Evolutionary conservation across 1,284 basidiomycete species (phyloP).

Genomic region (Ceratobasidium sp.): DNA sequence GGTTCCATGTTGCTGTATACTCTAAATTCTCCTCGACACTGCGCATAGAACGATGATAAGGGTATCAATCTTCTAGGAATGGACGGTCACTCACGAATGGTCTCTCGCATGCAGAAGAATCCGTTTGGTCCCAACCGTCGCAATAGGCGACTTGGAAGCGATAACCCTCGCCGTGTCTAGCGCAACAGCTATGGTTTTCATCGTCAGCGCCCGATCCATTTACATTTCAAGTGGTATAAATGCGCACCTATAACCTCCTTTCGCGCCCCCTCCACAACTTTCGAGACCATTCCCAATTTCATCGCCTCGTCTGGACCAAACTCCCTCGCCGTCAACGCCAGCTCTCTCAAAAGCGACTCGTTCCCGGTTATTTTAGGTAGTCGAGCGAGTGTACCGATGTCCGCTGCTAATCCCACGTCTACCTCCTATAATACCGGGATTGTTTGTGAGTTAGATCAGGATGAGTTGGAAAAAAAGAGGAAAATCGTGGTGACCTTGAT

Average conservation of each 20-base stretch:
- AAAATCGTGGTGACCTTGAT: constrained; percentile 72
- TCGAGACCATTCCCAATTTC: constrained; percentile 82
- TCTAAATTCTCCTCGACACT: constrained; percentile 84
- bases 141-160: constrained; percentile 85
- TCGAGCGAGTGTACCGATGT: constrained; percentile 90
- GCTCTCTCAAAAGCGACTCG: constrained; percentile 80
- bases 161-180: constrained; percentile 77
- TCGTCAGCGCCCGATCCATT: constrained; percentile 56
- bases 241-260: constrained; percentile 63
- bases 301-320: constrained; percentile 82
- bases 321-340: constrained; percentile 81
- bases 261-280: constrained; percentile 76
- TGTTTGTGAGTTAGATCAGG: background rate
- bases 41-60: background rate
- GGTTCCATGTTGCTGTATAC: constrained; percentile 86
- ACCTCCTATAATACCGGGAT: constrained; percentile 76
- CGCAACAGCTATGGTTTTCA: constrained; percentile 67
- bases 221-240: background rate
- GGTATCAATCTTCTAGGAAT: constrained; percentile 47
- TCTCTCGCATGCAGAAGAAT: constrained; percentile 81
- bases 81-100: constrained; percentile 68
- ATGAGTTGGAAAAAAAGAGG: background rate
- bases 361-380: constrained; percentile 88
- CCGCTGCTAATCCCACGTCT: constrained; percentile 90
- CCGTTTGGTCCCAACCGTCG: constrained; percentile 85